Evolutionary conservation across 2,329 filamentous ascomycete genomes (phyloP), one percentile per base, ranked within the genome.

Genomic region (Fusarium subglutinans): DNA sequence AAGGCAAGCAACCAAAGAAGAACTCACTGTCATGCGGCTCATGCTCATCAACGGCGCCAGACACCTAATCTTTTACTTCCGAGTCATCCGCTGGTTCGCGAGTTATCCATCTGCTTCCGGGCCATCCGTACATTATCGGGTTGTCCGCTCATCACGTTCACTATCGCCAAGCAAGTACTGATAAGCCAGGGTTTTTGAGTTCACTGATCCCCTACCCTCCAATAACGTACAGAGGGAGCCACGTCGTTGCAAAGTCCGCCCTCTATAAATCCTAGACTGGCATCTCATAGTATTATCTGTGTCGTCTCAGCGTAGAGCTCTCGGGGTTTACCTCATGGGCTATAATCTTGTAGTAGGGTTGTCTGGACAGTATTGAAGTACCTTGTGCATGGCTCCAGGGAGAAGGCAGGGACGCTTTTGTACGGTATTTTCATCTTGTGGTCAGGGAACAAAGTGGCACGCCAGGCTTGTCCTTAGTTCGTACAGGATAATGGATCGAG

Each of bases 271-370:
- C 18, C 24, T 28, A 10, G 26, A 15, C 18, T 14, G 18, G 8
- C 4, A 18, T 47, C 5, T 10, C 18, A 15, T 22, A 13, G 5
- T 28, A 6, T 28, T 20, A 12, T 30, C 45, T 30, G 14, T 13
- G 1, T n/a, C 22, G 10, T 18, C 22, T 30, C 20, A 50, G 10
- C 7, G 10, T 50, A 9, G 38, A 22, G 51, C 10, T 41, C 20
- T 22, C 12, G 22, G 22, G 13, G 11, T 38, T n/a, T 20, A 12
- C 13, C 18, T 22, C 3, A 8, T 3, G 3, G 8, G 4, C 37
- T 20, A 26, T 2, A 5, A 24, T 35, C 3, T 5, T 2, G 7
- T 10, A 14, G 12, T 24, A 5, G 15, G 14, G 1, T 5, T 22
- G n/a, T 6, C 10, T 6, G 14, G 11, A 2, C 13, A 35, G 33